These are phyloP conservation scores for Platanus orientalis DNA, from an alignment of 164 flowering plant species.

Conservation along the genomic window DNA sequence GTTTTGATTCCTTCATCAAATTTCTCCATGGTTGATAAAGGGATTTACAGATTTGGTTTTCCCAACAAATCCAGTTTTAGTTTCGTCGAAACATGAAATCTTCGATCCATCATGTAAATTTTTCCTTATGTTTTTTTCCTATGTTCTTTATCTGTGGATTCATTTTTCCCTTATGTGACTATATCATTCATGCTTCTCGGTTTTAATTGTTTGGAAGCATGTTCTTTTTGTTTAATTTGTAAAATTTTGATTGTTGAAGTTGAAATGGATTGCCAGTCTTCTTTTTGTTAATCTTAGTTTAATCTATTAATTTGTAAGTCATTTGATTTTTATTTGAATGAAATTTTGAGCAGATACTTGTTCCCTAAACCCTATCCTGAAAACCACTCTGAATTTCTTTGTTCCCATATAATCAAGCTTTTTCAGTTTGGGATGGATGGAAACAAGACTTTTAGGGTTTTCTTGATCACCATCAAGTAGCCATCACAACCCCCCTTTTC, in stretches of 20 bases:
- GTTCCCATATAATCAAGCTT: constrained; percentile 40
- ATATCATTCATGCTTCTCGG: no score
- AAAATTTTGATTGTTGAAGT: neutral
- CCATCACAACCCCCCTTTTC: no score
- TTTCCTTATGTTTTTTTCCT: neutral
- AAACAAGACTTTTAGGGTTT: no score
- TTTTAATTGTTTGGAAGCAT: no score
- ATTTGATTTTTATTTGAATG: no score
- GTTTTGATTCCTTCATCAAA: constrained; percentile 43
- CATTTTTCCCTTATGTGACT: neutral
- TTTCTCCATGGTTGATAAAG: constrained; percentile 57
- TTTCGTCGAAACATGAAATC: constrained; percentile 48
- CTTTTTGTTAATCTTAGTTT: no score
- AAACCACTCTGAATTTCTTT: constrained; percentile 44
- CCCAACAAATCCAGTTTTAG: constrained; percentile 39
- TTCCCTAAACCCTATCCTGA: constrained; percentile 70
- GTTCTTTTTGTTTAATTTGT: no score
- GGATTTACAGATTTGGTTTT: constrained; percentile 49
- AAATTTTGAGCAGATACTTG: constrained; percentile 51
- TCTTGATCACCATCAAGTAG: no score
- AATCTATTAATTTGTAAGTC: neutral
- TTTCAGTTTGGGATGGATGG: constrained; percentile 66
- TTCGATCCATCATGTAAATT: constrained; percentile 53
- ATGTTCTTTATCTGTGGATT: neutral
- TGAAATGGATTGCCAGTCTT: no score